Evolutionary conservation across 352 stramenopile species (phyloP).

Genomic region (Phytopythium cucurbitacearum): DNA sequence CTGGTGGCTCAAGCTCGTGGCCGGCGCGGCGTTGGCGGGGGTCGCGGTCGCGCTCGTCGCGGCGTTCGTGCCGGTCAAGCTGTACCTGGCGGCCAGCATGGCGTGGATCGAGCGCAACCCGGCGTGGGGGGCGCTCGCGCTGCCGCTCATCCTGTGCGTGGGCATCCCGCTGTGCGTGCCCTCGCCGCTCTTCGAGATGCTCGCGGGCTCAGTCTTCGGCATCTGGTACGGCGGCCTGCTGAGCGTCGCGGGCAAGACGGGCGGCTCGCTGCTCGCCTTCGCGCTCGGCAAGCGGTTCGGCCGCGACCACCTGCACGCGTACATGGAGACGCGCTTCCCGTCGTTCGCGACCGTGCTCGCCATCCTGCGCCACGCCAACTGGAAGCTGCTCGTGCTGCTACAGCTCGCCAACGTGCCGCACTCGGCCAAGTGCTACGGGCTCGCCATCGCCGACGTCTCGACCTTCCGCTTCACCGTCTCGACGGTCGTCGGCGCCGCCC

Average conservation of each 20-base stretch:
- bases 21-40: conserved; percentile 9
- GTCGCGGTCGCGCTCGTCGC: conserved; percentile 15
- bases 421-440: conserved; percentile 69
- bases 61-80: conserved; percentile 39
- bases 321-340: conserved; percentile 58
- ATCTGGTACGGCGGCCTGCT: conserved; percentile 39
- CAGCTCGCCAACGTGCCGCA: conserved; percentile 73
- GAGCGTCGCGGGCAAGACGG: conserved; percentile 57
- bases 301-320: conserved; percentile 36
- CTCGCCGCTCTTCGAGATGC: conserved; percentile 59
- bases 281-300: conserved; percentile 50
- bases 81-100: conserved; percentile 21
- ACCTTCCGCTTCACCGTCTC: conserved; percentile 50
- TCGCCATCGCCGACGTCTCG: conserved; percentile 61
- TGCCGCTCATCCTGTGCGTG: conserved; percentile 49
- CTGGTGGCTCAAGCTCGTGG: conserved; percentile 21
- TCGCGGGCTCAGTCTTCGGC: conserved; percentile 62
- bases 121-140: conserved; percentile 33
- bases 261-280: conserved; percentile 61
- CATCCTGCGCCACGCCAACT: conserved; percentile 56
- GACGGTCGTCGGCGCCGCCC: conserved; percentile 46
- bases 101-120: conserved; percentile 50
- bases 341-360: conserved; percentile 38
- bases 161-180: conserved; percentile 63
- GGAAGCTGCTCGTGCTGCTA: conserved; percentile 67